These are phyloP conservation scores for Pleodorina starrii DNA, from an alignment of 139 green algal genomes.

Conservation along the genomic window DNA sequence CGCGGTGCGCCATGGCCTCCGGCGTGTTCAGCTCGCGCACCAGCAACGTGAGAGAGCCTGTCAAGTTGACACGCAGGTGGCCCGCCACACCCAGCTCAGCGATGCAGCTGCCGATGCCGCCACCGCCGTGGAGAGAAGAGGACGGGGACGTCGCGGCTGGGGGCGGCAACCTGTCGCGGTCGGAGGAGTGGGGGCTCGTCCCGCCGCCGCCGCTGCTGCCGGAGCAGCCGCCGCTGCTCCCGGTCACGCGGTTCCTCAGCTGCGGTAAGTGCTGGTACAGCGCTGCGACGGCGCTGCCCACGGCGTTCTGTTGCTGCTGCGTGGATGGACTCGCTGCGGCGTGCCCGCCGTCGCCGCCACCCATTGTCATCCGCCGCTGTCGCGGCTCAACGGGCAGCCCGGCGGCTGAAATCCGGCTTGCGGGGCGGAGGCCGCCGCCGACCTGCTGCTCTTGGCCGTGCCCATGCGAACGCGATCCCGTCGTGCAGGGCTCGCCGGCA, in stretches of 20 bases:
- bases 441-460: not conserved
- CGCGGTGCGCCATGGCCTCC: not conserved
- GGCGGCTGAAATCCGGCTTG: too few species aligned
- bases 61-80: not conserved
- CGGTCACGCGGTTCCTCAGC: not conserved
- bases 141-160: not conserved
- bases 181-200: not conserved
- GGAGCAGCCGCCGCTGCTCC: not conserved
- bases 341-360: not conserved
- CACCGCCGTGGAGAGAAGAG: not conserved
- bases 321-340: not conserved
- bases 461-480: not conserved
- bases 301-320: not conserved
- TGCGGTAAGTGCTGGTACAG: conserved; percentile 8
- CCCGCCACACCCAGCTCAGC: conserved; percentile 8
- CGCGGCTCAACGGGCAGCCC: not conserved
- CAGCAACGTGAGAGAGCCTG: not conserved
- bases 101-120: not conserved
- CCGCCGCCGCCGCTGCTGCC: not conserved
- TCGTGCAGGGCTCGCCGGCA: not conserved
- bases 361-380: conserved; percentile 35
- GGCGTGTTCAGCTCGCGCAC: conserved; percentile 16
- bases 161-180: not conserved
- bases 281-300: not conserved
- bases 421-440: too few species aligned